Base-by-base conservation (phyloP, 805 yeast genomes). In the Teunomyces atbi region DNA sequence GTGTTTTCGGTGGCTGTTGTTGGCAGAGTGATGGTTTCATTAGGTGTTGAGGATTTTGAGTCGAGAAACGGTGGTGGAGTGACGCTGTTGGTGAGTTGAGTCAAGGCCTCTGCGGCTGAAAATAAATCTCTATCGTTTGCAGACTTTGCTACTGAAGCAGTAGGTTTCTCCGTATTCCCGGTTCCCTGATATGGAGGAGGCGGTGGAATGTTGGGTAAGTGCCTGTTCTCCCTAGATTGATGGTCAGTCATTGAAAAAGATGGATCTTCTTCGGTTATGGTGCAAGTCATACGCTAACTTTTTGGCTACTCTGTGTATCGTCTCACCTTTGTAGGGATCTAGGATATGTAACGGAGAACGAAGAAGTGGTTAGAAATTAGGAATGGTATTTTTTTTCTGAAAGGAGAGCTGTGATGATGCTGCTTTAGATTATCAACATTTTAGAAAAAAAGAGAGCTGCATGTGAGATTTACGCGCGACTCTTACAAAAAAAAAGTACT, bases 61-160 rank as follows among this genome's bases (percentile, higher is more conserved):
- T 42, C 45, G 5, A 59, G 54, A n/a, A 27, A 28, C 42, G 26
- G 33, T 1, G 61, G 54, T 7, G 67, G 59, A 5, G 64, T 50
- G 1, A 55, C 54, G 7, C 52, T 45, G 33, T 51, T 54, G 26
- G 65, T 69, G 38, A 72, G 62, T 46, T 64, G 64, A 6, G 77
- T 65, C 39, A 73, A 60, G 1, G 71, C 74, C 45, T 71, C 73
- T 8, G 77, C 77, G 0, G 75, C 74, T 6, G 64, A 55, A 6
- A 69, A 70, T 33, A 68, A 43, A 27, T 65, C 72, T 18, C 50
- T 49, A 35, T 59, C 64, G 50, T 53, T 49, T 30, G 49, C 38
- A 48, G 46, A 18, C 28, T 36, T 27, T 33, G 41, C 8, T n/a
- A 15, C 13, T 36, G 28, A 13, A 11, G 39, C 5, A 7, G 15